Base-by-base conservation (phyloP, 805 yeast genomes). In the Metschnikowia cubensis region DNA sequence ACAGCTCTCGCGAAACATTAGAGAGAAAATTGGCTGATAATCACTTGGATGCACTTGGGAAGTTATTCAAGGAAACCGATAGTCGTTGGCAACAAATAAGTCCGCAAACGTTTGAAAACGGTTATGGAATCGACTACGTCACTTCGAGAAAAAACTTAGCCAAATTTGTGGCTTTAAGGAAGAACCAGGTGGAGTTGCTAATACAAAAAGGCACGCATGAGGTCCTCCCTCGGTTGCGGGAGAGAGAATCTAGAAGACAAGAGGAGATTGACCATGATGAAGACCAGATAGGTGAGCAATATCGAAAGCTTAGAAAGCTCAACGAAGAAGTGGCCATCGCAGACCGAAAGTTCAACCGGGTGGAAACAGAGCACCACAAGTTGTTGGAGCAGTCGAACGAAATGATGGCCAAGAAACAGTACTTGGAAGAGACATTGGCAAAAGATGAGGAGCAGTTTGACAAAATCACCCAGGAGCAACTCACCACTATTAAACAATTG, bases 241-340 rank as follows among this genome's bases (percentile, higher is more conserved):
- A 49, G 13, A 35, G 47, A 3, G 76, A 72, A 50, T 58, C 71
- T 0, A 48, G 54, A 35, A 52, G 73, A 18, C 78, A 73, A 49
- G 48, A 59, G 3, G 54, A 59, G 15, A 63, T 62, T 35, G 78
- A 73, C 53, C 49, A 52, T 1, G 67, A 66, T 42, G 76, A 72
- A 45, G 67, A 64, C 2, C 61, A 65, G 32, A 72, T 77, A 22
- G 83, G 80, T 3, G 63, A 61, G 1, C 49, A 60, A 10, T 80
- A 74, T 58, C 74, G 75, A 45, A 61, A 62, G 34, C 58, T 67
- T 18, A 69, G 69, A 35, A 62, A 54, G 10, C 56, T 65, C 15
- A 72, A 69, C 51, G 76, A 71, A 21, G 70, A 64, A 31, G 73
- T 73, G 2, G 47, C 50, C 6, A 38, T 60, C 6, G 62, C 60